Evolutionary conservation across 176 grass and related monocot genomes (phyloP).

Genomic region (Eragrostis curvula): DNA sequence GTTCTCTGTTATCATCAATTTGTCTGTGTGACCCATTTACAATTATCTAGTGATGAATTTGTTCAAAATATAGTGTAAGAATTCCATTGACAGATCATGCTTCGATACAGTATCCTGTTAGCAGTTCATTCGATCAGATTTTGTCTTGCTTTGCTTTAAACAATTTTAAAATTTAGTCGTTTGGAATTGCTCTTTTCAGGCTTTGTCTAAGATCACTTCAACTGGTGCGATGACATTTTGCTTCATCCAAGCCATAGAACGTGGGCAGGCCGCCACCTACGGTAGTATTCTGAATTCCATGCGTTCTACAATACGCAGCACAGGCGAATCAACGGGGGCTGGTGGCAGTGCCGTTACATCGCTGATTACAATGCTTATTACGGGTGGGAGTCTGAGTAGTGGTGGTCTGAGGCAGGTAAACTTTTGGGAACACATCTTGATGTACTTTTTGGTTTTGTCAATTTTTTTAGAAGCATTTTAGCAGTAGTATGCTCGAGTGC

Average conservation of each 20-base stretch:
- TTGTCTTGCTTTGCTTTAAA: background rate
- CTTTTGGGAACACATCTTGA: slow-evolving; percentile 3
- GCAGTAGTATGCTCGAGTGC: background rate
- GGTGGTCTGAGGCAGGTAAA: slow-evolving; percentile 88
- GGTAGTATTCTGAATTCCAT: slow-evolving; percentile 91
- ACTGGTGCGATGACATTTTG: slow-evolving; percentile 98
- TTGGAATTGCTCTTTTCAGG: slow-evolving; percentile 54
- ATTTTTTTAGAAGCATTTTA: background rate
- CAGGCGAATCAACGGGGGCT: slow-evolving; percentile 50
- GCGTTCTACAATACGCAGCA: slow-evolving; percentile 74
- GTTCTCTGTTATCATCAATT: background rate
- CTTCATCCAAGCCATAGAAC: slow-evolving; percentile 98
- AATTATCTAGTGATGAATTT: background rate
- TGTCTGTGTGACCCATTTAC: background rate
- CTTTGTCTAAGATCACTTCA: slow-evolving; percentile 89
- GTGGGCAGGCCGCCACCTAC: slow-evolving; percentile 70
- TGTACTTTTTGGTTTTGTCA: background rate
- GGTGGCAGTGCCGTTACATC: slow-evolving; percentile 71
- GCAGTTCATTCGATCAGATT: slow-evolving; percentile 2
- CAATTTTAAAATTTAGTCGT: slow-evolving; percentile 12
- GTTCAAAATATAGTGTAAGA: background rate
- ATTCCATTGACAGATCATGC: background rate
- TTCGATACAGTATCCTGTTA: slow-evolving; percentile 10
- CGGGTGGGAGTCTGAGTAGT: slow-evolving; percentile 57
- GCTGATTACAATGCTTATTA: slow-evolving; percentile 80